Conservation (phyloP, 495 filamentous ascomycete genomes). For the Penicillium canescens region DNA sequence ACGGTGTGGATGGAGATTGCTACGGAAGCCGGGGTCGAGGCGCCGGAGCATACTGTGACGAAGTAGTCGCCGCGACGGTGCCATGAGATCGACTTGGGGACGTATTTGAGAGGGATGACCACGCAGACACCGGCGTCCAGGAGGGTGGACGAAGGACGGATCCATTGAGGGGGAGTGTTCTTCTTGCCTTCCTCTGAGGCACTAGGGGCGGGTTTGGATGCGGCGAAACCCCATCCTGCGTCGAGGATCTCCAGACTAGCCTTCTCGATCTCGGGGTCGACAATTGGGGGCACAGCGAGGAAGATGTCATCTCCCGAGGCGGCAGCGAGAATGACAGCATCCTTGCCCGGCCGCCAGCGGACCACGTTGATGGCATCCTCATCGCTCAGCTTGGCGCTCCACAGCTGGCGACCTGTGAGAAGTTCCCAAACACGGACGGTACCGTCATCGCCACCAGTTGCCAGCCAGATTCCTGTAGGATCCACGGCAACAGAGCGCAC, state of each 20-base stretch:
- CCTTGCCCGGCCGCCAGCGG: conserved; percentile 84
- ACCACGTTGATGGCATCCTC: conserved; percentile 86
- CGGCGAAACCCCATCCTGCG: conserved; percentile 87
- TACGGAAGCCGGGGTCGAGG: conserved; percentile 60
- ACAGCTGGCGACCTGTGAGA: conserved; percentile 81
- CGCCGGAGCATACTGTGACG: conserved; percentile 79
- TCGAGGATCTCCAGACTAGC: conserved; percentile 74
- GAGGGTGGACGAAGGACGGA: conserved; percentile 70
- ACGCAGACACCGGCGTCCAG: conserved; percentile 76
- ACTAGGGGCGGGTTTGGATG: conserved; percentile 60
- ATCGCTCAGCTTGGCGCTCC: conserved; percentile 75
- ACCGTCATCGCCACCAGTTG: conserved; percentile 93
- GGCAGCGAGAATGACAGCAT: conserved; percentile 77
- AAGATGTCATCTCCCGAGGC: conserved; percentile 83
- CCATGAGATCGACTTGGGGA: conserved; percentile 90
- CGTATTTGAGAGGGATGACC: conserved; percentile 74
- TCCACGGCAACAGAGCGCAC: conserved; percentile 81
- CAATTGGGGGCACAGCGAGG: conserved; percentile 74
- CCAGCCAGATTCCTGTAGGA: conserved; percentile 74
- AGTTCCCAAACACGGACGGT: conserved; percentile 91
- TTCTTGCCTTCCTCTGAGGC: conserved; percentile 65
- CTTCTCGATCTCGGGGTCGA: conserved; percentile 70
- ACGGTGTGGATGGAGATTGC: conserved; percentile 96
- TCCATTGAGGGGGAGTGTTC: conserved; percentile 77
- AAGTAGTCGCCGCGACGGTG: conserved; percentile 95